phyloP scores from a whole-genome alignment of 2,329 filamentous ascomycete genomes.

The Epichloe amarillans region DNA sequence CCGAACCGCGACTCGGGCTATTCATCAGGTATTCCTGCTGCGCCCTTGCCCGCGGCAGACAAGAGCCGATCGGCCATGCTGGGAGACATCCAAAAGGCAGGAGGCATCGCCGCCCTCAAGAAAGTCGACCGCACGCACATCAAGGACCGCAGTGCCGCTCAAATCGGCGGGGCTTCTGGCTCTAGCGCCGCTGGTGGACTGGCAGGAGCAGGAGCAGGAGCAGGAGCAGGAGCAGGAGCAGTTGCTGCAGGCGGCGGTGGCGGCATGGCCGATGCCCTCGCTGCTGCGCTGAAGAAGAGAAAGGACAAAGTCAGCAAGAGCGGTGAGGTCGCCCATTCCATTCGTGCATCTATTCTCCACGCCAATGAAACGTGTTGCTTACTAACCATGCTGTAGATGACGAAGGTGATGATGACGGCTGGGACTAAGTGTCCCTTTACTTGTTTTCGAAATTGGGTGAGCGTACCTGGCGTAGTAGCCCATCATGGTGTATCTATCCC shows the following conservation, averaged over 20 bases:
- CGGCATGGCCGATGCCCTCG: conserved; percentile 71
- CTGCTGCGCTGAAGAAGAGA: conserved; percentile 63
- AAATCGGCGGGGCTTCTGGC: conserved; percentile 39
- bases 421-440: conserved; percentile 29
- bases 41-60: conserved; percentile 27
- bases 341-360: background rate
- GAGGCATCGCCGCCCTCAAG: conserved; percentile 54
- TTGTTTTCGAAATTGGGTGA: background rate
- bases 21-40: conserved; percentile 38
- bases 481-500: too few species aligned
- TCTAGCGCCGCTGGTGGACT: conserved; percentile 39
- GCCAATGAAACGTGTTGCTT: background rate
- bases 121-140: conserved; percentile 63
- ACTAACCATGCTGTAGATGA: conserved; percentile 43
- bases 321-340: conserved; percentile 49
- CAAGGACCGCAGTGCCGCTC: conserved; percentile 54
- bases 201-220: conserved; percentile 25
- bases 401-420: conserved; percentile 65
- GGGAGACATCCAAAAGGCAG: conserved; percentile 56
- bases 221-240: conserved; percentile 21
- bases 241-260: conserved; percentile 38
- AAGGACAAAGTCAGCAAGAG: conserved; percentile 92
- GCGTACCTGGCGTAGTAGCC: background rate
- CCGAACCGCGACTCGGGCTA: conserved; percentile 47
- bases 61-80: conserved; percentile 45